These are phyloP conservation scores for Phaeotremella fagi DNA, from an alignment of 768 basidiomycete genomes.

Conservation along the genomic window DNA sequence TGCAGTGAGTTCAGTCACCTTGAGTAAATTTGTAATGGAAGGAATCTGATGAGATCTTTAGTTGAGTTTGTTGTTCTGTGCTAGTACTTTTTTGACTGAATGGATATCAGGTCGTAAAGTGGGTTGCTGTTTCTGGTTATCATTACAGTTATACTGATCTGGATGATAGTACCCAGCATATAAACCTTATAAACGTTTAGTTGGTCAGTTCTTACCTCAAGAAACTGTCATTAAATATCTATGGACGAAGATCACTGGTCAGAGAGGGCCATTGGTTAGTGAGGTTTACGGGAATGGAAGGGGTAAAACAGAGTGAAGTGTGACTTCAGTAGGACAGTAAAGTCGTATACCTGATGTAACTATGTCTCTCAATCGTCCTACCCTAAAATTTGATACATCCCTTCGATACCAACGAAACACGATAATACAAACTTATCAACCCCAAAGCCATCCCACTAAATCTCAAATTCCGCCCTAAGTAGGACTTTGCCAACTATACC, in stretches of 20 bases:
- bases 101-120: slow-evolving; percentile 65
- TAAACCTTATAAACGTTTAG: slow-evolving; percentile 65
- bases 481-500: slow-evolving; percentile 41
- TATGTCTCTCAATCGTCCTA: no score
- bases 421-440: no score
- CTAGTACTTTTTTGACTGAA: slow-evolving; percentile 76
- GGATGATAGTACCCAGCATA: slow-evolving; percentile 52
- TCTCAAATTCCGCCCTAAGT: neutral
- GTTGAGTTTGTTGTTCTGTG: slow-evolving; percentile 66
- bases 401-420: no score
- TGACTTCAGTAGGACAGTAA: neutral
- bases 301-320: neutral
- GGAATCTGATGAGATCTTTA: slow-evolving; percentile 49
- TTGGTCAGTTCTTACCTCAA: slow-evolving; percentile 69
- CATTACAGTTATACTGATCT: neutral
- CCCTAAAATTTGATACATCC: no score
- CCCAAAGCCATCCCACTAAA: neutral
- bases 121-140: slow-evolving; percentile 51
- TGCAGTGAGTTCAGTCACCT: slow-evolving; percentile 33
- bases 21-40: slow-evolving; percentile 47
- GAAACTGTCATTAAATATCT: slow-evolving; percentile 41
- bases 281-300: slow-evolving; percentile 49
- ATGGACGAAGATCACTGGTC: slow-evolving; percentile 50
- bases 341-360: no score
- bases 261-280: slow-evolving; percentile 50